A percentile compares a stretch with the other conserved stretches of the same genome.
These are phyloP conservation scores for Myriosclerotinia curreyana DNA, from an alignment of 2,329 filamentous ascomycete species.

Conservation along the genomic window DNA sequence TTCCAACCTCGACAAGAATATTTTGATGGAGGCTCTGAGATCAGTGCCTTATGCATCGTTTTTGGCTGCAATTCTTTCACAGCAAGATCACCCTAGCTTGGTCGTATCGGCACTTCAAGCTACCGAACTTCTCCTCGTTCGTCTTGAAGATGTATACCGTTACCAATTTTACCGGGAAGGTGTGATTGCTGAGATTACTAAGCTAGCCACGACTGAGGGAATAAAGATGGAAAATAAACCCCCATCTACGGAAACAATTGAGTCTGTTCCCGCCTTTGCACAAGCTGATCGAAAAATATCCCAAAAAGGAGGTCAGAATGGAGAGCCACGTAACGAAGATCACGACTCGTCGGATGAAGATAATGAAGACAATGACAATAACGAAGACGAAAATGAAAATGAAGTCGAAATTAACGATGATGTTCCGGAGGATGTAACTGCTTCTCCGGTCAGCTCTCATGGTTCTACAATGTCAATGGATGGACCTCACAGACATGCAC, in stretches of 20 bases:
- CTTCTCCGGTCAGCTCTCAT: slow-evolving; percentile 49
- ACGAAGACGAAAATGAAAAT: slow-evolving; percentile 44
- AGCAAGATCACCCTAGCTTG: slow-evolving; percentile 85
- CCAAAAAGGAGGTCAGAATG: slow-evolving; percentile 33
- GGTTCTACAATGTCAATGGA: slow-evolving; percentile 64
- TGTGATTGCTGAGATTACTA: slow-evolving; percentile 86
- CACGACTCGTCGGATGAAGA: slow-evolving; percentile 45
- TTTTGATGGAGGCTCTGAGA: slow-evolving; percentile 80
- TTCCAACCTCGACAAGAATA: slow-evolving; percentile 81
- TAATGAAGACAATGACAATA: slow-evolving; percentile 45
- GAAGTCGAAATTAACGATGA: slow-evolving; percentile 52
- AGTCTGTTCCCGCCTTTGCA: slow-evolving; percentile 33
- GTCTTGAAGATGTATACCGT: slow-evolving; percentile 82
- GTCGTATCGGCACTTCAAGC: slow-evolving; percentile 87
- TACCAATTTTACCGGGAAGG: slow-evolving; percentile 98
- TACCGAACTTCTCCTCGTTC: slow-evolving; percentile 79
- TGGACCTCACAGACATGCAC: slow-evolving; percentile 49
- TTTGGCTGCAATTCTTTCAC: slow-evolving; percentile 88
- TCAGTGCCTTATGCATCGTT: slow-evolving; percentile 95
- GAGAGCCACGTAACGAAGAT: slow-evolving; percentile 45
- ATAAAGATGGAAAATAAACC: slow-evolving; percentile 25
- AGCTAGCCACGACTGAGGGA: slow-evolving; percentile 56
- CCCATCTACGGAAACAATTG: slow-evolving; percentile 26
- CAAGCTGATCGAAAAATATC: slow-evolving; percentile 39
- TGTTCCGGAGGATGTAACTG: slow-evolving; percentile 46